Percentiles rank a stretch among this genome's conserved stretches.
Evolutionary conservation across 2,329 filamentous ascomycete species (phyloP).

Genomic region (Colletotrichum somersetense): DNA sequence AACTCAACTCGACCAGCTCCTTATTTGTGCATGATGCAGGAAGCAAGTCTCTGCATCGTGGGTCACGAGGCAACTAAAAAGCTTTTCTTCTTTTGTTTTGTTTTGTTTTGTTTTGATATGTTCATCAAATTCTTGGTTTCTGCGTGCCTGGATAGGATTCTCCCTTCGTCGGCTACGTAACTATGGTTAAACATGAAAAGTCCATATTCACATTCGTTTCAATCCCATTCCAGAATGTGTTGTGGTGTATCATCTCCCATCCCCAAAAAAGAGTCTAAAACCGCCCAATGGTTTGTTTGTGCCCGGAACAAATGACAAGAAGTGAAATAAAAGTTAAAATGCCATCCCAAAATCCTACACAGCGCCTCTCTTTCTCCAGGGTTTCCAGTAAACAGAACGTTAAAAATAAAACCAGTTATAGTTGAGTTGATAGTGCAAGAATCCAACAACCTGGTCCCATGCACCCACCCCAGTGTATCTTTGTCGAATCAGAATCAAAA

Average conservation of each 20-base stretch:
- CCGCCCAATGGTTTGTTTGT: conserved; percentile 32
- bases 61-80: background rate
- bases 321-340: background rate
- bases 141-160: background rate
- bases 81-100: too few relatives aligned
- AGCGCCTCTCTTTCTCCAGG: conserved; percentile 39
- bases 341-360: conserved; percentile 23
- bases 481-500: background rate
- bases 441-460: conserved; percentile 16
- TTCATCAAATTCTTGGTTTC: conserved; percentile 14
- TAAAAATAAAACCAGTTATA: conserved; percentile 15
- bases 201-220: conserved; percentile 33
- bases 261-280: conserved; percentile 31
- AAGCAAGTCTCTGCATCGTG: background rate
- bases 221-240: conserved; percentile 33
- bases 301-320: conserved; percentile 8
- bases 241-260: conserved; percentile 28
- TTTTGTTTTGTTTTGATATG: background rate
- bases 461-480: conserved; percentile 23
- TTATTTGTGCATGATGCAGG: background rate
- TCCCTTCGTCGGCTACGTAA: conserved; percentile 11
- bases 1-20: conserved; percentile 6
- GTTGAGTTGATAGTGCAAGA: conserved; percentile 4
- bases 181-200: conserved; percentile 30
- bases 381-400: conserved; percentile 2